Percentiles rank a stretch among this genome's conserved stretches.
phyloP scores from a whole-genome alignment of 106 monocot species.

The Dioscorea alata region DNA sequence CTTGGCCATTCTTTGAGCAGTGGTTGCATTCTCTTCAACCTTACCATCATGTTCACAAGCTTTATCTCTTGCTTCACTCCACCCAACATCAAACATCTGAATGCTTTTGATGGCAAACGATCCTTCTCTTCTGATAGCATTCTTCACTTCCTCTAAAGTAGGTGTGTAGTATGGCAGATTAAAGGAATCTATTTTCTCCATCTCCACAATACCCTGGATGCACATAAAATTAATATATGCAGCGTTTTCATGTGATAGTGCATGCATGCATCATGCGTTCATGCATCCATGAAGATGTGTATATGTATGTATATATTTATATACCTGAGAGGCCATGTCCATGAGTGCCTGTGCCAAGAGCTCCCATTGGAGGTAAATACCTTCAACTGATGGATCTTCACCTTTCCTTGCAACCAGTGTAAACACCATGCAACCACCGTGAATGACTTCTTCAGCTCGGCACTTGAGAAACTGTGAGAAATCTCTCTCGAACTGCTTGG shows the following conservation, averaged over 20 bases:
- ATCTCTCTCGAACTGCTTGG: constrained; percentile 16
- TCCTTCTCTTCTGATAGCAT: constrained; percentile 3
- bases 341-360: not conserved
- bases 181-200: constrained; percentile 1
- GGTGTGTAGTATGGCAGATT: constrained; percentile 9
- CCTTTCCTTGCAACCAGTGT: constrained; percentile 13
- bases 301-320: not conserved
- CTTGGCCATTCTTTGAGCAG: not conserved
- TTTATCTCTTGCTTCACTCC: not conserved
- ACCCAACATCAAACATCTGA: not conserved
- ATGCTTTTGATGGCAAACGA: constrained; percentile 3
- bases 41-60: not conserved
- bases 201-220: not conserved
- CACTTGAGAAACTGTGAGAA: constrained; percentile 20
- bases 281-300: no score
- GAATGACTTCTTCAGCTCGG: constrained; percentile 11
- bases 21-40: no score
- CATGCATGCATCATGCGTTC: not conserved
- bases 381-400: not conserved
- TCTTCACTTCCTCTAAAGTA: not conserved
- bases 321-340: not conserved
- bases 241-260: not conserved
- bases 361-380: not conserved
- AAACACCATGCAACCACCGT: constrained; percentile 18
- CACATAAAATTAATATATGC: not conserved